These are phyloP conservation scores for Vitis rotundifolia DNA, from an alignment of 164 flowering plant species.

Conservation along the genomic window DNA sequence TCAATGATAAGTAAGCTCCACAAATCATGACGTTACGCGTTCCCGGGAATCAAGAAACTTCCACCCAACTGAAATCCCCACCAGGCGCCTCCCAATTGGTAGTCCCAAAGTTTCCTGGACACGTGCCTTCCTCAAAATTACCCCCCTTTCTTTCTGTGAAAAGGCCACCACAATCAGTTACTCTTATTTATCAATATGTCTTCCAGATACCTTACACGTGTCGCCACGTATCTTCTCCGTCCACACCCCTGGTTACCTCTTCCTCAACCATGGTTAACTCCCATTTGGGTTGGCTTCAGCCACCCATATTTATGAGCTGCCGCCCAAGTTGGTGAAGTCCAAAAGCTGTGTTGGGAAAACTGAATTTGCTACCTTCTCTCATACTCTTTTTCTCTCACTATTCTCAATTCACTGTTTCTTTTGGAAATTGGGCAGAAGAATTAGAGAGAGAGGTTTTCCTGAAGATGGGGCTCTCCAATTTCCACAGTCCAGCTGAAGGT, in stretches of 20 bases:
- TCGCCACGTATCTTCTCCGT: slow-evolving; percentile 19
- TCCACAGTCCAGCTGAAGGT: slow-evolving; percentile 55
- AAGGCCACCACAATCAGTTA: background rate
- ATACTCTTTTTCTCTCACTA: background rate
- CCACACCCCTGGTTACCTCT: background rate
- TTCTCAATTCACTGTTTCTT: background rate
- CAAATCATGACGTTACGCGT: slow-evolving; percentile 2
- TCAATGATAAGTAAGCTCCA: background rate
- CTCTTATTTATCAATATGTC: background rate
- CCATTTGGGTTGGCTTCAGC: background rate
- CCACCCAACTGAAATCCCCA: slow-evolving; percentile 15
- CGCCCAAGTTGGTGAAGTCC: background rate
- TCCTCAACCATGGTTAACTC: slow-evolving; percentile 17
- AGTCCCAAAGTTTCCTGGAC: background rate
- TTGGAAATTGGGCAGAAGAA: background rate
- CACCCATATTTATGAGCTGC: slow-evolving; percentile 4
- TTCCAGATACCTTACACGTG: slow-evolving; percentile 21
- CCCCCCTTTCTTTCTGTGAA: slow-evolving; percentile 1
- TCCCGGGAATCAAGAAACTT: slow-evolving; percentile 40
- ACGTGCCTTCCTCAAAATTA: slow-evolving; percentile 23
- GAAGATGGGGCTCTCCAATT: slow-evolving; percentile 65
- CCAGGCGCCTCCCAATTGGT: slow-evolving; percentile 18
- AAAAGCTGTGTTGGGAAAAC: background rate
- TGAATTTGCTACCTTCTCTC: no score
- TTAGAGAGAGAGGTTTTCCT: background rate